phyloP scores from a whole-genome alignment of 768 basidiomycete species.

The Pleurotus cornucopiae region DNA sequence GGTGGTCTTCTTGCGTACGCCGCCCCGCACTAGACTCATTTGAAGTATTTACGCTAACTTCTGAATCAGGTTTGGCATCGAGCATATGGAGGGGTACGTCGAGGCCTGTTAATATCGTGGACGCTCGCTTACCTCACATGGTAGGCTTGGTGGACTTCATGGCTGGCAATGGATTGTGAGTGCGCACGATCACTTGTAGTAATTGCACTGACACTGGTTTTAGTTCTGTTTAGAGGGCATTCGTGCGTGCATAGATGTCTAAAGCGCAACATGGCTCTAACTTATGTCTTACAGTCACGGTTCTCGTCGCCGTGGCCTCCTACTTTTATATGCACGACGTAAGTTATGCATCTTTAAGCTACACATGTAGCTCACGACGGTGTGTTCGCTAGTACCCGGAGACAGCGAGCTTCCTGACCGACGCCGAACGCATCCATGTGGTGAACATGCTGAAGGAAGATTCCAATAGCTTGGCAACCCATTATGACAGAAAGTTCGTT shows the following conservation, averaged over 20 bases:
- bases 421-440: slow-evolving; percentile 26
- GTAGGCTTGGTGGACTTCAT: slow-evolving; percentile 21
- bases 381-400: slow-evolving; percentile 29
- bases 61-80: slow-evolving; percentile 18
- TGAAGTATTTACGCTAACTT: neutral
- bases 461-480: slow-evolving; percentile 23
- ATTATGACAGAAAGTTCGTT: slow-evolving; percentile 28
- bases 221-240: slow-evolving; percentile 36
- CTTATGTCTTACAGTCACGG: slow-evolving; percentile 19
- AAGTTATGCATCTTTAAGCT: slow-evolving; percentile 2
- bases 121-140: neutral
- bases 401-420: slow-evolving; percentile 37
- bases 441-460: slow-evolving; percentile 23
- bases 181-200: neutral
- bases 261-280: neutral
- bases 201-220: neutral
- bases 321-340: slow-evolving; percentile 38
- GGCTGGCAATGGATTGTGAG: slow-evolving; percentile 37
- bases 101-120: neutral
- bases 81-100: slow-evolving; percentile 28
- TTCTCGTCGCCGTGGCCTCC: slow-evolving; percentile 27
- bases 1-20: slow-evolving; percentile 39
- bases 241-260: slow-evolving; percentile 12
- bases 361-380: neutral
- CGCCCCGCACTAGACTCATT: neutral